phyloP scores from a whole-genome alignment of 1,284 basidiomycete species.

The Puccinia triticina region DNA sequence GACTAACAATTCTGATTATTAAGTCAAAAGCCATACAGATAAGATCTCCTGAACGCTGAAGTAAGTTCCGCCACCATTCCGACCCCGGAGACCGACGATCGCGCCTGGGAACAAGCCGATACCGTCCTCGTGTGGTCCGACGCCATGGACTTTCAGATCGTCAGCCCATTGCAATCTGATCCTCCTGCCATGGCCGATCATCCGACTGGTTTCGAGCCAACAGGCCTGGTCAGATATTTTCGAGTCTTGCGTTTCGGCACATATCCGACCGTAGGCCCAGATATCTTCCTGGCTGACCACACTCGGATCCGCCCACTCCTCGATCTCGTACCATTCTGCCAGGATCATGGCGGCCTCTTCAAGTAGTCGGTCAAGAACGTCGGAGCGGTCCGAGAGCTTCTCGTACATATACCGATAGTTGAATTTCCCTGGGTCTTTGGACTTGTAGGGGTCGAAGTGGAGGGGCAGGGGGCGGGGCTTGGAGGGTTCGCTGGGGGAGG shows the following conservation, averaged over 20 bases:
- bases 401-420: conserved; percentile 86
- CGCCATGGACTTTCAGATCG: conserved; percentile 70
- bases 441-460: conserved; percentile 9
- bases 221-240: conserved; percentile 77
- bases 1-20: not conserved
- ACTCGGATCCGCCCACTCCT: conserved; percentile 70
- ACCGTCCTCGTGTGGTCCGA: conserved; percentile 68
- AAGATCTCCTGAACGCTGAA: conserved; percentile 84
- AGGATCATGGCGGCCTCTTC: conserved; percentile 78
- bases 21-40: conserved; percentile 64
- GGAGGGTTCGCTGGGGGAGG: not conserved
- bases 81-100: conserved; percentile 82
- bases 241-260: conserved; percentile 67
- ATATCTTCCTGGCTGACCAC: conserved; percentile 71
- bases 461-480: conserved; percentile 1
- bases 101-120: conserved; percentile 85
- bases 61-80: conserved; percentile 83
- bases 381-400: conserved; percentile 77
- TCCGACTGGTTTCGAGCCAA: conserved; percentile 77
- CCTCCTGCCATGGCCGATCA: conserved; percentile 73
- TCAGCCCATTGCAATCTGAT: conserved; percentile 73
- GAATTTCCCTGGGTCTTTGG: conserved; percentile 1
- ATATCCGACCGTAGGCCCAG: conserved; percentile 78
- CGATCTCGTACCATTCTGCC: conserved; percentile 70
- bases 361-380: conserved; percentile 79